Evolutionary conservation across 2,329 filamentous ascomycete species (phyloP), one percentile per base, ranked within the genome.

Genomic region (Neonectria coccinea): DNA sequence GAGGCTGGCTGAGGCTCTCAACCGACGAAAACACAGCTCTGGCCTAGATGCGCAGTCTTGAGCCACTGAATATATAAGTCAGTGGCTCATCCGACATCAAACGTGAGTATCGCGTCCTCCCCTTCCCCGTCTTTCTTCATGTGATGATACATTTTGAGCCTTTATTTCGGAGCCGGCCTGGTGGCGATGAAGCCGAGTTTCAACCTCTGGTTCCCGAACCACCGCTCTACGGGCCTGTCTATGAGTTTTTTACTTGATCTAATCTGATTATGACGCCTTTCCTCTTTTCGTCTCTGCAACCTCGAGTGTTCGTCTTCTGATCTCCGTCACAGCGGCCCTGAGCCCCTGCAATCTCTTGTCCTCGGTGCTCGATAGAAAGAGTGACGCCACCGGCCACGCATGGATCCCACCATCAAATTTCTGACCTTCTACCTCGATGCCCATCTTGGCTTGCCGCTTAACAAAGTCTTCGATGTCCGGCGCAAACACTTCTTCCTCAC

Each of bases 401-500:
- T 97, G 93, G 62, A 96, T 89, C 3, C 88, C 89, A 14, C 87
- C 90, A 29, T 83, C 79, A 69, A 92, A 88, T 73, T 88, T 87
- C 71, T 86, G 82, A 59, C 83, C 83, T 58, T 84, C 81, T n/a
- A 91, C 83, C 41, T 84, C 76, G 36, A 87, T 78, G 3, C 85
- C 85, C 14, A 84, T 82, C 54, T 83, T 83, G 62, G 83, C 80
- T 61, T 92, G 81, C 31, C 86, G 78, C 12, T 79, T 77, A 12
- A 92, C 81, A 64, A 93, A 80, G 25, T 84, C 82, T 68, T 86
- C 82, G 18, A 92, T 90, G 67, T 94, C 92, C 0, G 88, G 86
- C 1, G 88, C 89, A 67, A 97, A 89, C 0, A 96, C 89, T 76
- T 97, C 93, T 75, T 94, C 91, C 1, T 87, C 85, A 0, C 93